Percentiles rank a stretch among this genome's conserved stretches.
These are phyloP conservation scores for Sporothrix humicola DNA, from an alignment of 2,329 filamentous ascomycete species.

Conservation along the genomic window DNA sequence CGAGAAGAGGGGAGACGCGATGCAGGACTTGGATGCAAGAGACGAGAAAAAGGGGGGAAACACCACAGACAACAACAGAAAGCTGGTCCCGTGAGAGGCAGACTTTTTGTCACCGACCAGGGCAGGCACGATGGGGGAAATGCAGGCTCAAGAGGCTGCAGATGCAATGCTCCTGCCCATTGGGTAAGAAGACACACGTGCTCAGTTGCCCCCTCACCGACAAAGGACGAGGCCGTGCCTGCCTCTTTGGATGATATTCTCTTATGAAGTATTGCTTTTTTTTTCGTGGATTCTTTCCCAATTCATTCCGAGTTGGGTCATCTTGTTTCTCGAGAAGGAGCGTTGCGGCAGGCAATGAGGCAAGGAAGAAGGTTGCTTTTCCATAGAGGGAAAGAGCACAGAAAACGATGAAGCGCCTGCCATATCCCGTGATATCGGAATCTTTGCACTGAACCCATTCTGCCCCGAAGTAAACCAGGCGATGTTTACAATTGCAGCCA, in stretches of 20 bases:
- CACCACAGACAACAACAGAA: constrained; percentile 23
- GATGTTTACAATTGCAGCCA: neutral
- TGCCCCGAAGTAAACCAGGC: no score
- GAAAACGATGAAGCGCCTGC: neutral
- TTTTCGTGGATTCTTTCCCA: neutral
- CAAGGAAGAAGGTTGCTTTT: neutral
- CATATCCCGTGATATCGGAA: neutral
- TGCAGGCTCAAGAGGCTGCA: constrained; percentile 16
- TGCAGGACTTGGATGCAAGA: constrained; percentile 28
- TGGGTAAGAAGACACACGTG: constrained; percentile 22
- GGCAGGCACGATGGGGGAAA: constrained; percentile 23
- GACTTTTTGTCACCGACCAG: constrained; percentile 25
- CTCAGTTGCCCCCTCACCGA: constrained; percentile 23
- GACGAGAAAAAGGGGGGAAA: constrained; percentile 21
- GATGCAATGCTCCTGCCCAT: constrained; percentile 7
- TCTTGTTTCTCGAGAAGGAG: neutral
- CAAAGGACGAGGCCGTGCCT: constrained; percentile 14
- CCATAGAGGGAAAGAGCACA: neutral
- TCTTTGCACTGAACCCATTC: no score
- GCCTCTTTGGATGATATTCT: constrained; percentile 11
- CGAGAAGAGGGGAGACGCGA: neutral
- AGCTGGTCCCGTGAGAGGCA: constrained; percentile 29
- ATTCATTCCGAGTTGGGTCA: neutral
- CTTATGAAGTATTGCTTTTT: neutral
- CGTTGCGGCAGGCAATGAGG: constrained; percentile 7